Conservation (phyloP, 179 eudicot genomes). For the Sideroxylon spinosum region DNA sequence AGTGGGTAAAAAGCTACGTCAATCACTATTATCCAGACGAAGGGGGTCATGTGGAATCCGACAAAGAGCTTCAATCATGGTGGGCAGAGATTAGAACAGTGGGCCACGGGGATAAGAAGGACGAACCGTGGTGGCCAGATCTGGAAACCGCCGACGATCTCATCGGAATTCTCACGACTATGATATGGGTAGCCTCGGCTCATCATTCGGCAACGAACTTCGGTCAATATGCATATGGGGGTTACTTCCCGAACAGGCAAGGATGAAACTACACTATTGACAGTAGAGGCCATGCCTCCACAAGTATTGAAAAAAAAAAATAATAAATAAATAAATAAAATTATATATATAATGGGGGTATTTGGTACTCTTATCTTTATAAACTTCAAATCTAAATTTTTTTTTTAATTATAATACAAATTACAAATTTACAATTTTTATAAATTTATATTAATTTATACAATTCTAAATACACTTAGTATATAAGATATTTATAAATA, state of each 20-base stretch:
- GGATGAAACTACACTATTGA: too few species aligned
- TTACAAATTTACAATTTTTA: too few species aligned
- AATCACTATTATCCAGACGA: slow-evolving; percentile 45
- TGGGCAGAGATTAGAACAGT: slow-evolving; percentile 54
- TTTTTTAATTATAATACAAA: too few species aligned
- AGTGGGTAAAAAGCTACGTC: slow-evolving; percentile 65
- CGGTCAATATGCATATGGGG: slow-evolving; percentile 61
- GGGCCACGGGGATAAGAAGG: slow-evolving; percentile 69
- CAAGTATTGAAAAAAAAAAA: too few species aligned
- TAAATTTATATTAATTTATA: too few species aligned
- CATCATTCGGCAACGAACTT: slow-evolving; percentile 79
- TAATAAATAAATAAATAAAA: too few species aligned
- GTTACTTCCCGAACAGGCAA: slow-evolving; percentile 61
- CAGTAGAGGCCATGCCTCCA: too few species aligned
- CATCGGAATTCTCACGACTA: slow-evolving; percentile 43
- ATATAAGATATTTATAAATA: too few species aligned
- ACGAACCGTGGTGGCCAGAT: slow-evolving; percentile 75
- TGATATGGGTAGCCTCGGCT: slow-evolving; percentile 76
- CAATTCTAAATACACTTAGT: too few species aligned
- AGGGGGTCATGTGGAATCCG: slow-evolving; percentile 32
- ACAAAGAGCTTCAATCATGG: slow-evolving; percentile 69
- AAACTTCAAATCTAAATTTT: too few species aligned
- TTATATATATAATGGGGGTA: too few species aligned
- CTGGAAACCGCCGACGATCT: slow-evolving; percentile 49
- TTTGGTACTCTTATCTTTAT: too few species aligned